Percentiles rank a stretch among this genome's conserved stretches.
phyloP scores from a whole-genome alignment of 2,329 filamentous ascomycete species.

The Ophiostoma piceae region DNA sequence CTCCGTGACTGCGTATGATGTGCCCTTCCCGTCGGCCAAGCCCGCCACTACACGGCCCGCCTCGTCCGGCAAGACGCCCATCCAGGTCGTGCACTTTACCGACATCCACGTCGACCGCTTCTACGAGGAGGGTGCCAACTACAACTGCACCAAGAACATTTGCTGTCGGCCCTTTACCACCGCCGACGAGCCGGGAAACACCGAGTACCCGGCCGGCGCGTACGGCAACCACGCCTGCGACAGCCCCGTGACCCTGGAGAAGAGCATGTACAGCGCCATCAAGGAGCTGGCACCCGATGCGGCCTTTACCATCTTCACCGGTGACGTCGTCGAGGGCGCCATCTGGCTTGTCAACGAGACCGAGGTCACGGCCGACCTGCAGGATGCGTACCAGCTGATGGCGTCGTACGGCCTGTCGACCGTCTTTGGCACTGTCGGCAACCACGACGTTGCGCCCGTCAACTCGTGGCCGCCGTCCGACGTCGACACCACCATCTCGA shows the following conservation, averaged over 20 bases:
- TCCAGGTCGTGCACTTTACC: background rate
- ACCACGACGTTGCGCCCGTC: background rate
- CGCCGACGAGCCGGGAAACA: background rate
- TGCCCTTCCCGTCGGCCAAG: background rate
- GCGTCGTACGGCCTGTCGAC: background rate
- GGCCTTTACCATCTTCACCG: background rate
- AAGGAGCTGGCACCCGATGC: background rate
- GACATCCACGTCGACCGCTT: constrained; percentile 3
- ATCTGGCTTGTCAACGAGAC: background rate
- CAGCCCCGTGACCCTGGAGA: background rate
- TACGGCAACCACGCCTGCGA: background rate
- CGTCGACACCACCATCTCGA: background rate
- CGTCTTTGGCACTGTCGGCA: background rate
- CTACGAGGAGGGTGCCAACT: background rate
- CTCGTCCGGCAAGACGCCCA: background rate
- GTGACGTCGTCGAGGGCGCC: background rate
- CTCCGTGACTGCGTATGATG: background rate
- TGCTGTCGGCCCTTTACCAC: background rate
- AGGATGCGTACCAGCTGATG: constrained; percentile 3
- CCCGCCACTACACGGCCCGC: background rate
- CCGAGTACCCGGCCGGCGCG: constrained; percentile 1
- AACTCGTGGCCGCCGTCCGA: constrained; percentile 2
- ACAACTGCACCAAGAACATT: constrained; percentile 1
- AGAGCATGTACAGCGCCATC: background rate
- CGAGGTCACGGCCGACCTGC: background rate